Evolutionary conservation across 2,329 filamentous ascomycete genomes (phyloP), one percentile per base, ranked within the genome.

Genomic region (Fusarium avenaceum): DNA sequence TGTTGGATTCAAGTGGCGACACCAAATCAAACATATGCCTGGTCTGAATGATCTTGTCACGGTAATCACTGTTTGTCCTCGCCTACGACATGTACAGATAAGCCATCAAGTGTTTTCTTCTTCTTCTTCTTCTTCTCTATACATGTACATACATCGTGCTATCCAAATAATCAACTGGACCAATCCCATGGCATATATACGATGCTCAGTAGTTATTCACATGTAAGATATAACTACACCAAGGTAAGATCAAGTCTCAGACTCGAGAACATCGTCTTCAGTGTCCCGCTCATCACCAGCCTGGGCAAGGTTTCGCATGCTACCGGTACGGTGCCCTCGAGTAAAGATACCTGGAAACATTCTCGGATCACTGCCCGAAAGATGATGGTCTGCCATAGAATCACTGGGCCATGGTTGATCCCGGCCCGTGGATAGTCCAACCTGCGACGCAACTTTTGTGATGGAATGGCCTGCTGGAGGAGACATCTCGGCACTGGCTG

Each of bases 301-400:
- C 52, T 75, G 72, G 13, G 64, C 54, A 19, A 79, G 40, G 57
- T 75, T 78, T 30, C 77, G 73, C 30, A 74, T 70, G 54, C 84
- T 85, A 43, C 79, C 81, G 50, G 77, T 82, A 51, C 83, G 79
- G 44, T 74, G 77, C 30, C 83, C 83, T 55, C 85, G 79, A 17
- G 84, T 83, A 44, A 93, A 85, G 32, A 94, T 85, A 0, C 91
- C 91, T 0, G 92, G 92, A 68, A 93, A 92, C 65, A 93, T 88
- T 65, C 84, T 86, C 13, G 90, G 91, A 76, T 93, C 90, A 48
- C 81, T 84, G 5, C 85, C 87, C 14, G 83, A 86, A 13, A 88
- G 74, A 68, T 87, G 83, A 55, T 80, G 70, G 62, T 85, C 81
- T 46, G 79, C 76, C 69, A 79, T 75, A 30, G 76, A 73, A 53